A percentile compares a stretch with the other conserved stretches of the same genome.
These are phyloP conservation scores for Mycena sanguinolenta DNA, from an alignment of 768 basidiomycete species.

Conservation along the genomic window DNA sequence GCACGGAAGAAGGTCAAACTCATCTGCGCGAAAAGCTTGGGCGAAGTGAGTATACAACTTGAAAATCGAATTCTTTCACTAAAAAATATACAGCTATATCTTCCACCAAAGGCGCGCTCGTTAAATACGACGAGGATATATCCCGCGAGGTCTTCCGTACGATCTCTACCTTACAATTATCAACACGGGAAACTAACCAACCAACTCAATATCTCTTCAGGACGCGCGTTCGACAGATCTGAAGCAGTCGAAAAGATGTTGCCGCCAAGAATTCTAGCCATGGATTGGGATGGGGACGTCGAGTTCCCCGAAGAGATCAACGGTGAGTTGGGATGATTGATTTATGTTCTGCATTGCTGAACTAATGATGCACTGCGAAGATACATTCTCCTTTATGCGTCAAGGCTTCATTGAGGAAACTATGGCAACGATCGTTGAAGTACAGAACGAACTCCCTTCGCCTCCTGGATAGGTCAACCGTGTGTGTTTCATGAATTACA, in stretches of 20 bases:
- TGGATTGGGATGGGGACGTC: constrained; percentile 30
- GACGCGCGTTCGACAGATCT: constrained; percentile 14
- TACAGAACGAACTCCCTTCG: no score
- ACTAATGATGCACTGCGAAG: not conserved
- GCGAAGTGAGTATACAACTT: not conserved
- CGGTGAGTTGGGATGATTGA: constrained; percentile 5
- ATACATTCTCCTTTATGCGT: constrained; percentile 8
- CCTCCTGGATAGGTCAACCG: not conserved
- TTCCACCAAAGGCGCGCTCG: constrained; percentile 12
- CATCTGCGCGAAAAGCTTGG: constrained; percentile 22
- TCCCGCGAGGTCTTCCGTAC: constrained; percentile 24
- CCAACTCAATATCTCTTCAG: not conserved
- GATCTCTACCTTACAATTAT: not conserved
- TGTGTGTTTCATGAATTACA: no score
- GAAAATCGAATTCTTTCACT: no score
- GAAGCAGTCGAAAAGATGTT: no score
- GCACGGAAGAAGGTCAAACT: constrained; percentile 23
- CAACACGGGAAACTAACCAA: not conserved
- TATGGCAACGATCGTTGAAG: constrained; percentile 21
- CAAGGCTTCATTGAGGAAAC: constrained; percentile 12
- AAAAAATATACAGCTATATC: constrained; percentile 11
- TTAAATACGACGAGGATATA: constrained; percentile 25
- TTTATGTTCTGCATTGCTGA: not conserved
- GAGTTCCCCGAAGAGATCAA: constrained; percentile 12
- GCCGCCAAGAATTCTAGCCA: constrained; percentile 10